Evolutionary conservation across 345 rosid genomes (phyloP).

Genomic region (Acer campestre): DNA sequence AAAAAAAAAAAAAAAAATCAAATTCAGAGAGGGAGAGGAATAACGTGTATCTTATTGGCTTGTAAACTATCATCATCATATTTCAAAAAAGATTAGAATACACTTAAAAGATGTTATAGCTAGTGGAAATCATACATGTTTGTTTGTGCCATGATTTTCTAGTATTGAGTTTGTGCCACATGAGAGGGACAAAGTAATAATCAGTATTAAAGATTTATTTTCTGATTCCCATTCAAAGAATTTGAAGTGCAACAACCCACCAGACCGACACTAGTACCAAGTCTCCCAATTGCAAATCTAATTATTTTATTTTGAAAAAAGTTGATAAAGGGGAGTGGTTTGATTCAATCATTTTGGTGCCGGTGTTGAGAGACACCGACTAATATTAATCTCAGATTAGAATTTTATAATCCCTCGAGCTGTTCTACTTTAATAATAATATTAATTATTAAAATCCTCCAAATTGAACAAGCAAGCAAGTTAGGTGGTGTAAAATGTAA

Average conservation of each 20-base stretch:
- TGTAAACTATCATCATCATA: constrained; percentile 18
- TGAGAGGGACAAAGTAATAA: background rate
- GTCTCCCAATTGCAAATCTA: too few relatives aligned
- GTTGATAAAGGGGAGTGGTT: background rate
- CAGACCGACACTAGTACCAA: too few relatives aligned
- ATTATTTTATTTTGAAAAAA: too few relatives aligned
- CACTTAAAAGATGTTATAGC: background rate
- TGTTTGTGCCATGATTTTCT: background rate
- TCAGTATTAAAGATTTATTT: too few relatives aligned
- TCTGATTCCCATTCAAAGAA: too few relatives aligned
- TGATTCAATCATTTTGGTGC: constrained; percentile 18
- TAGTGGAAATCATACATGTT: background rate
- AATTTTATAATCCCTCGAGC: constrained; percentile 3
- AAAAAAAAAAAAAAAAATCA: too few relatives aligned
- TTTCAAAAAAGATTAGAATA: background rate
- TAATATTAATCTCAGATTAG: background rate
- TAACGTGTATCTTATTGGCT: constrained; percentile 18
- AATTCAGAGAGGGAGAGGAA: too few relatives aligned
- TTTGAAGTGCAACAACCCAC: too few relatives aligned
- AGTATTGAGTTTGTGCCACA: background rate
- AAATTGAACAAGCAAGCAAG: constrained; percentile 14
- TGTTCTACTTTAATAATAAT: too few relatives aligned
- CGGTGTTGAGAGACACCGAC: constrained; percentile 14
- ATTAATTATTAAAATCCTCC: background rate
- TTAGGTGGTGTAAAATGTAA: constrained; percentile 31